Base-by-base conservation (phyloP, 495 filamentous ascomycete species). In the Hyaloscypha variabilis region DNA sequence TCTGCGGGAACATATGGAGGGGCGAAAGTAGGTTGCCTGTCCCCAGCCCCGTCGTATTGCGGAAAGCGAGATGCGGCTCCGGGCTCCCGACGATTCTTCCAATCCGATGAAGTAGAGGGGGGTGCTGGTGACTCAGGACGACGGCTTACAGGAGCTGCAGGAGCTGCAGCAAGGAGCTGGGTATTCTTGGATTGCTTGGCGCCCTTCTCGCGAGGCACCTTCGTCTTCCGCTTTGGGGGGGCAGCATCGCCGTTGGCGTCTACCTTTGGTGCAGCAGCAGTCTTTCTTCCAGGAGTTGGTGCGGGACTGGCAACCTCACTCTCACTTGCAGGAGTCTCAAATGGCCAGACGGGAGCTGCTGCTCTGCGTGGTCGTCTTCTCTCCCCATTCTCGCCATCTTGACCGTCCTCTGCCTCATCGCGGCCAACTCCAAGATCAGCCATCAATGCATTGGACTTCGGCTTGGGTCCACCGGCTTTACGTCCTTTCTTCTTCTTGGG, bases 401-500 rank as follows among this genome's bases (percentile, higher is more conserved):
- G 76, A n/a, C 63, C 60, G 53, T 86, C 83, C 64, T 87, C 85
- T 30, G 69, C 83, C 64, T 83, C 81, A 57, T 87, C 39, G 4
- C 39, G 39, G 0, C 39, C 83, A 5, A 39, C 25, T n/a, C 87
- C 87, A 63, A 94, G 80, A 70, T 92, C 88, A 2, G 89, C 87
- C 64, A 93, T 91, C 59, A 96, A 76, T 8, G 88, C 89, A 70
- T 88, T 93, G 13, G 91, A 89, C 67, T 89, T 87, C 49, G 89
- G 88, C 57, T 91, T 87, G 23, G 77, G 78, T 42, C 82, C 80
- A 5, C 52, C 49, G 17, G 51, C 28, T 51, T 74, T 77, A 28
- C 82, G 80, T 70, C 79, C 85, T 63, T 83, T 86, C 42, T 87
- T 81, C 62, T 84, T 86, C 57, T 85, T 88, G 29, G 86, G 88